Evolutionary conservation across 176 grass and related monocot genomes (phyloP), one percentile per base, ranked within the genome.

Genomic region (Paspalum vaginatum): DNA sequence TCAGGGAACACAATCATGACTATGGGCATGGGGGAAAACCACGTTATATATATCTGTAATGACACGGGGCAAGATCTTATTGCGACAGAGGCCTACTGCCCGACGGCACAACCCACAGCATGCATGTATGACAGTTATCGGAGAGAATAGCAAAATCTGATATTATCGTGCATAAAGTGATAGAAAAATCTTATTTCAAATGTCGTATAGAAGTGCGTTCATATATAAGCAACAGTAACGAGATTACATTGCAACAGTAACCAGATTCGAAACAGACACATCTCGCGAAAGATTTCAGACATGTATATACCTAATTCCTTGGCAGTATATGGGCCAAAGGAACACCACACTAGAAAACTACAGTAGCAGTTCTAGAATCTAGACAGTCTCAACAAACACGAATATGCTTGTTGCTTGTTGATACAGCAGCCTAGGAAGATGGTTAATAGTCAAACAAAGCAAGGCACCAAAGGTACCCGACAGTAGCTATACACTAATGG

Each of bases 351-450:
- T 68, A 75, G 13, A 55, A 68, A 75, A 70, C 63, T 55, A 75
- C 45, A 75, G 43, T 61, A 55, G 6, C 45, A 80, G 42, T 16
- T 75, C 45, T 46, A 61, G 61, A 84, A 32, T 74, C 69, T 75
- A 68, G 70, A 55, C 38, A 75, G 12, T 53, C 17, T 62, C 87
- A 80, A 54, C 14, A 85, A 80, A 70, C 49, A 74, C 26, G 56
- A 81, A 85, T 58, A 81, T 89, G 39, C 71, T 65, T 89, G 77
- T 45, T 85, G 87, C 75, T 64, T 71, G 71, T 71, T 81, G 82
- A 81, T 85, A 71, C 64, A 51, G 17, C 77, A 81, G 40, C 75
- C 64, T 71, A 65, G 48, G 46, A 72, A 66, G 74, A 72, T 21
- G 49, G 72, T 56, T 44, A 62, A 82, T 62, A 84, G 60, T 68